Evolutionary conservation across 2,329 filamentous ascomycete species (phyloP).

Genomic region (Sclerotinia borealis): DNA sequence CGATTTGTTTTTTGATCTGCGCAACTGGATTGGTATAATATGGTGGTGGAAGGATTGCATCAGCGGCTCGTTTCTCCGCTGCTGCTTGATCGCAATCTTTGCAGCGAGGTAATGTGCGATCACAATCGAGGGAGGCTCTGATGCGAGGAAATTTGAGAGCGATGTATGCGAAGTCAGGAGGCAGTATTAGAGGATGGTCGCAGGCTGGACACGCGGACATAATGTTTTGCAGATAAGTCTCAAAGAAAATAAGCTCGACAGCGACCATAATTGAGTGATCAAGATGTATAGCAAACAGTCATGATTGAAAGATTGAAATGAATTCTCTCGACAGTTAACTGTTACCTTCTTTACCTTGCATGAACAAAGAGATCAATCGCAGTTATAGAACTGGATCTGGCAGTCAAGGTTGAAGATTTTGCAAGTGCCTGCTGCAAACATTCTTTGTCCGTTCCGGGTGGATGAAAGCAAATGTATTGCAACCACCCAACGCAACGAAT

Average conservation of each 20-base stretch:
- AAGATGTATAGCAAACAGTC: background rate
- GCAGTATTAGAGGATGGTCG: slow-evolving; percentile 9
- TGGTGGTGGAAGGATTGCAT: slow-evolving; percentile 17
- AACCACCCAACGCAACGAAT: background rate
- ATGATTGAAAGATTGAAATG: background rate
- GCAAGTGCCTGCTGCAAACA: background rate
- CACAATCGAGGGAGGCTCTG: slow-evolving; percentile 14
- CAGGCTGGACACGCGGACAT: slow-evolving; percentile 14
- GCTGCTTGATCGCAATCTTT: slow-evolving; percentile 23
- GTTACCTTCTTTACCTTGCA: background rate
- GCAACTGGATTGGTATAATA: slow-evolving; percentile 13
- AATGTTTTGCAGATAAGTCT: background rate
- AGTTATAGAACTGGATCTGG: background rate
- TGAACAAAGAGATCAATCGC: background rate
- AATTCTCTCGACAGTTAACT: background rate
- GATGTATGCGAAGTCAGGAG: slow-evolving; percentile 21
- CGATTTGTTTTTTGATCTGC: slow-evolving; percentile 20
- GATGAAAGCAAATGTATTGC: background rate
- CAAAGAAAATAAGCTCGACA: background rate
- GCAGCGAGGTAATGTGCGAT: slow-evolving; percentile 23
- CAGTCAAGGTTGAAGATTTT: background rate
- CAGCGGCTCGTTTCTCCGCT: slow-evolving; percentile 16
- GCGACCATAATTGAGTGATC: background rate
- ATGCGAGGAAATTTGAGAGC: slow-evolving; percentile 16
- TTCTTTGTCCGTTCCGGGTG: background rate